These are phyloP conservation scores for Solanum chacoense DNA, from an alignment of 305 asterid species.

Conservation along the genomic window DNA sequence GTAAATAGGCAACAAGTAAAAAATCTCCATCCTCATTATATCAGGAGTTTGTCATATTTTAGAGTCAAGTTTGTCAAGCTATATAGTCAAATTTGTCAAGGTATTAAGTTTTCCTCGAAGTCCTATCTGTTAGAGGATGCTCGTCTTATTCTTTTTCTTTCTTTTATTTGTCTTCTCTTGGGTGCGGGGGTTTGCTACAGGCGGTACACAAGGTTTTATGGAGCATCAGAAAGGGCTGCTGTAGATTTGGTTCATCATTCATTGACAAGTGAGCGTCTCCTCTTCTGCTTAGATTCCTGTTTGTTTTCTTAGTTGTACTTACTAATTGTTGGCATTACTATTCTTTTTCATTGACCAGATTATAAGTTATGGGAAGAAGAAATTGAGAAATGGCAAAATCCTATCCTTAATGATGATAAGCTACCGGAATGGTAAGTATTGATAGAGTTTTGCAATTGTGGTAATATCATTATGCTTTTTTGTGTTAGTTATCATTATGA, in stretches of 20 bases:
- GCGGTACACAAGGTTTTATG: constrained; percentile 96
- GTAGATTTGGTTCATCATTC: constrained; percentile 87
- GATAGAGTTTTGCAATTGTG: not conserved
- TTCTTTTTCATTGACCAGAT: constrained; percentile 31
- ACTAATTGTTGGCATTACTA: not conserved
- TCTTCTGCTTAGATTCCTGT: not conserved
- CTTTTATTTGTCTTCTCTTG: constrained; percentile 1
- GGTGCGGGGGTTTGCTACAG: constrained; percentile 27
- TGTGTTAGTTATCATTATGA: not conserved
- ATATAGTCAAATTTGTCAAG: not conserved
- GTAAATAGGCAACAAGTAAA: not conserved
- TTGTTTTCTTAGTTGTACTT: not conserved
- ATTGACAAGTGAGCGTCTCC: constrained; percentile 65
- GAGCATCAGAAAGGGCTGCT: constrained; percentile 84
- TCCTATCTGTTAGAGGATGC: not conserved
- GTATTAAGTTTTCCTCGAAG: not conserved
- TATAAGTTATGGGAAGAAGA: constrained; percentile 98
- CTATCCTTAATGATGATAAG: constrained; percentile 67
- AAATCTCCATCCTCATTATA: not conserved
- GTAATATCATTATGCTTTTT: not conserved
- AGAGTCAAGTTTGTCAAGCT: not conserved
- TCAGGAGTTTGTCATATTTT: not conserved
- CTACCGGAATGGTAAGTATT: constrained; percentile 86
- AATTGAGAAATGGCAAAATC: constrained; percentile 96
- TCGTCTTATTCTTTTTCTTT: constrained; percentile 7